A percentile compares a stretch with the other conserved stretches of the same genome.
Evolutionary conservation across 805 yeast species (phyloP).

Genomic region (Zygosaccharomyces rouxii): DNA sequence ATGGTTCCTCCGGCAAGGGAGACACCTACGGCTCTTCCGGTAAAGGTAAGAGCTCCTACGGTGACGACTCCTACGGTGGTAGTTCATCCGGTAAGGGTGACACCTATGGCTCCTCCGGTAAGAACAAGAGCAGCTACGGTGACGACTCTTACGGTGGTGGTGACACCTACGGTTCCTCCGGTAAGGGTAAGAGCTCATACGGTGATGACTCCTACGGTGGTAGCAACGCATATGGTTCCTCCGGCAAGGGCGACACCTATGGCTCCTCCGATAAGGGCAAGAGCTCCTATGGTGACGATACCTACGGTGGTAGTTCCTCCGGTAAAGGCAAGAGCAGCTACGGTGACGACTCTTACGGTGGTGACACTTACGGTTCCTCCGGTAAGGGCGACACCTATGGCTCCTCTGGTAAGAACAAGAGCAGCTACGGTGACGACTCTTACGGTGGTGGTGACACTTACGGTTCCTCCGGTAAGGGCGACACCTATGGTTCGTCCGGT

Average conservation of each 20-base stretch:
- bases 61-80: slow-evolving; percentile 7
- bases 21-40: slow-evolving; percentile 25
- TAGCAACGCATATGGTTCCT: slow-evolving; percentile 1
- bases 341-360: slow-evolving; percentile 19
- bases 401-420: too few species aligned
- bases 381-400: slow-evolving; percentile 27
- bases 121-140: slow-evolving; percentile 16
- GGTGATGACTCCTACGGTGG: slow-evolving; percentile 10
- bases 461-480: slow-evolving; percentile 26
- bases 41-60: slow-evolving; percentile 2
- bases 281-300: slow-evolving; percentile 22
- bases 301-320: slow-evolving; percentile 22
- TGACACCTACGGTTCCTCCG: slow-evolving; percentile 21
- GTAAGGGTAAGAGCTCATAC: slow-evolving; percentile 18
- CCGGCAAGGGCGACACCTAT: slow-evolving; percentile 19
- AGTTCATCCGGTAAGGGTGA: slow-evolving; percentile 25
- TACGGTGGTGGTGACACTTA: slow-evolving; percentile 18
- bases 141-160: slow-evolving; percentile 19
- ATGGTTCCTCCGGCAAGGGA: slow-evolving; percentile 25
- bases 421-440: slow-evolving; percentile 7
- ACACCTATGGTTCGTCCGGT: slow-evolving; percentile 25
- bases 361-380: slow-evolving; percentile 16
- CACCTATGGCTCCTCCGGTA: too few species aligned
- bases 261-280: slow-evolving; percentile 10
- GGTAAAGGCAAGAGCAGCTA: slow-evolving; percentile 15